Conservation (phyloP, 2,329 filamentous ascomycete species). For the Ceratocystis lukuohia region DNA sequence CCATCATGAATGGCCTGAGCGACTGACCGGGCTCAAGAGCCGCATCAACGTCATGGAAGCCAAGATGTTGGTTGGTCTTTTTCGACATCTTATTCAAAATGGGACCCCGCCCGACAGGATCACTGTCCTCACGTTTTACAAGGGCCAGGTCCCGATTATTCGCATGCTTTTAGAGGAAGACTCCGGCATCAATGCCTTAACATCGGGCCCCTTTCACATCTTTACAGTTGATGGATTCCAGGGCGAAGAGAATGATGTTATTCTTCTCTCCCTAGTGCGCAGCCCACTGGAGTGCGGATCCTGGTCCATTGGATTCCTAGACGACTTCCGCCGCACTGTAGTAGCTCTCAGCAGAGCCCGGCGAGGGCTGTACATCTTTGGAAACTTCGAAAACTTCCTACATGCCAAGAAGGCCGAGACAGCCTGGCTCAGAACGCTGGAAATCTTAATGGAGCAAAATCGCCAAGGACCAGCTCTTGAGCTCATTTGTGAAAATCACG, state of each 20-base stretch:
- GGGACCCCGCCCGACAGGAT: conserved; percentile 47
- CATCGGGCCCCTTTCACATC: conserved; percentile 38
- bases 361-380: conserved; percentile 73
- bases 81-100: conserved; percentile 58
- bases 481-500: not conserved
- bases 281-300: conserved; percentile 39
- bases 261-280: conserved; percentile 68
- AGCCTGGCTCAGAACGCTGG: conserved; percentile 27
- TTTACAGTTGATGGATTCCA: conserved; percentile 82
- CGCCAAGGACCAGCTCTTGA: conserved; percentile 34
- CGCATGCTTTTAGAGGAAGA: conserved; percentile 33
- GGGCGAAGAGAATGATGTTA: conserved; percentile 76
- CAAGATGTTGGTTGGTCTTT: conserved; percentile 60
- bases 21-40: conserved; percentile 48
- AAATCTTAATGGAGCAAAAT: conserved; percentile 20
- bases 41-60: conserved; percentile 60
- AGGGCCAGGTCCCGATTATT: conserved; percentile 61
- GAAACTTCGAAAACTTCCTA: conserved; percentile 47
- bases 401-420: conserved; percentile 31
- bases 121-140: conserved; percentile 78
- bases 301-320: conserved; percentile 55
- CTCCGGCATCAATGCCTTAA: conserved; percentile 21
- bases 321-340: conserved; percentile 44
- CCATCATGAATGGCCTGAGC: conserved; percentile 46
- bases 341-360: conserved; percentile 56